Conservation (phyloP, 768 basidiomycete genomes). For the Calocera cornea region DNA sequence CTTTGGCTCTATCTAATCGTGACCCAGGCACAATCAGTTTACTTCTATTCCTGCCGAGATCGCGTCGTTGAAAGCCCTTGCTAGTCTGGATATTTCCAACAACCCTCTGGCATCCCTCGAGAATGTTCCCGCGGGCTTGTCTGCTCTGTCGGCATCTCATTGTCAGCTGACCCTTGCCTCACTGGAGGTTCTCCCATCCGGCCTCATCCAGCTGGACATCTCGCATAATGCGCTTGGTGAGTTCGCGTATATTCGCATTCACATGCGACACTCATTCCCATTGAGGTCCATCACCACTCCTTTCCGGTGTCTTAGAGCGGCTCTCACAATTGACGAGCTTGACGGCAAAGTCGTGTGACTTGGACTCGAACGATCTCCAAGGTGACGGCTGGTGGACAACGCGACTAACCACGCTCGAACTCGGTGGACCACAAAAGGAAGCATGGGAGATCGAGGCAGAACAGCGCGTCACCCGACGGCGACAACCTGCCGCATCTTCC, state of each 20-base stretch:
- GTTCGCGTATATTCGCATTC: neutral
- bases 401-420: neutral
- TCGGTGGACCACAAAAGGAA: neutral
- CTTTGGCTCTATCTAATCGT: neutral
- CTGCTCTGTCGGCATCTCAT: neutral
- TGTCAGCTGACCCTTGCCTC: neutral
- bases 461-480: neutral
- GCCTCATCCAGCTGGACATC: neutral
- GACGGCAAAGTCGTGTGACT: constrained; percentile 1
- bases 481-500: neutral
- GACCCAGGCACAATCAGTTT: neutral
- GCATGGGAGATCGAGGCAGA: neutral
- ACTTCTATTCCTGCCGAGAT: neutral
- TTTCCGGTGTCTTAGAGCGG: neutral
- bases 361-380: neutral
- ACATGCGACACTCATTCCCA: neutral
- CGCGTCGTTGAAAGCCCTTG: neutral
- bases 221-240: neutral
- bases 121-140: neutral
- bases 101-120: neutral
- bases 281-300: neutral
- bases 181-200: neutral
- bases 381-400: neutral
- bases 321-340: neutral
- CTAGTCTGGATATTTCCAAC: neutral